Conservation (phyloP, 371 early-diverging fungal species). For the Mortierella sp. region DNA sequence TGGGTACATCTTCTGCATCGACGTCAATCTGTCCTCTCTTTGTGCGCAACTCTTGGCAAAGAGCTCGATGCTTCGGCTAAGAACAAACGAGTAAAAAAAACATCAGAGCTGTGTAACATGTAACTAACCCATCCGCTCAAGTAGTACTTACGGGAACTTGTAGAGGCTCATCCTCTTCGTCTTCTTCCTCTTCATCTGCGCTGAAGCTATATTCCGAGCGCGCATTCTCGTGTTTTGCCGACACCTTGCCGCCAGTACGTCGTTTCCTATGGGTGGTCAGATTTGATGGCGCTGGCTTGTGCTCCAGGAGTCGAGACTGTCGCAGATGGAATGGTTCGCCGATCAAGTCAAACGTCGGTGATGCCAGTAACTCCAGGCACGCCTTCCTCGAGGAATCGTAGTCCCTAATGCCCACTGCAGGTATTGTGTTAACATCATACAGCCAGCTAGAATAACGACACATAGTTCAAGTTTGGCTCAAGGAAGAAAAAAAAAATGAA, state of each 20-base stretch:
- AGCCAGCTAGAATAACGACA: neutral
- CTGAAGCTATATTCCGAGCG: neutral
- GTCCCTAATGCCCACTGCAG: neutral
- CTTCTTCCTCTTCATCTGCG: neutral
- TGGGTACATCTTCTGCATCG: neutral
- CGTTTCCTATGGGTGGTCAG: neutral
- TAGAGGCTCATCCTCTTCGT: neutral
- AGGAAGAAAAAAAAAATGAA: neutral
- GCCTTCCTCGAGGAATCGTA: neutral
- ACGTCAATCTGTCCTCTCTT: neutral
- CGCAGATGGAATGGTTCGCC: constrained; percentile 24
- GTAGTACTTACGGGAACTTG: neutral
- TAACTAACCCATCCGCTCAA: neutral
- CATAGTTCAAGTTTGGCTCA: neutral
- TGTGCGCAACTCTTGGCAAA: neutral
- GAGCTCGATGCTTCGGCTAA: neutral
- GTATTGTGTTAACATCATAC: neutral
- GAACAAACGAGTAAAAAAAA: neutral
- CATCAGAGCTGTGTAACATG: neutral
- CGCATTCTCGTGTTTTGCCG: neutral
- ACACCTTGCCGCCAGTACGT: neutral
- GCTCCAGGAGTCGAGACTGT: neutral
- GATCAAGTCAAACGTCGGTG: constrained; percentile 24
- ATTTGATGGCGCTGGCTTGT: neutral
- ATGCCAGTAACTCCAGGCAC: constrained; percentile 20